These are phyloP conservation scores for Sporobolomyces pararoseus DNA, from an alignment of 768 basidiomycete species.

Conservation along the genomic window DNA sequence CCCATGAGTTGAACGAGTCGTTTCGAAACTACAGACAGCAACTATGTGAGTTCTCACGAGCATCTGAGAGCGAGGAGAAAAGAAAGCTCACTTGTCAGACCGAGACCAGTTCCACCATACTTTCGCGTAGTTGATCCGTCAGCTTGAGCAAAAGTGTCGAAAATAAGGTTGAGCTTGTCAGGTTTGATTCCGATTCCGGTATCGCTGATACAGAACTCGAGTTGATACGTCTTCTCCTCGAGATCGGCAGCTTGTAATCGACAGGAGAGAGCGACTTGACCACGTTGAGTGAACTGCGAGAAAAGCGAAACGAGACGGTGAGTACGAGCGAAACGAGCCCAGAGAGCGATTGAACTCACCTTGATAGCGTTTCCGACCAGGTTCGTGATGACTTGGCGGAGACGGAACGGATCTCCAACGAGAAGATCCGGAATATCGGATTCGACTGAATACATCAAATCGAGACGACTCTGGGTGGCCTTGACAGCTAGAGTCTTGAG, in stretches of 20 bases:
- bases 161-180: conserved; percentile 95
- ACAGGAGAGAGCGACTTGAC: conserved; percentile 84
- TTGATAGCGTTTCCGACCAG: conserved; percentile 95
- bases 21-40: conserved; percentile 58
- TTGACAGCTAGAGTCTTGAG: conserved; percentile 97
- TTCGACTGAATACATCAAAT: conserved; percentile 93
- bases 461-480: conserved; percentile 91
- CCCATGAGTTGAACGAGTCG: conserved; percentile 95
- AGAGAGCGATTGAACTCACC: conserved; percentile 28
- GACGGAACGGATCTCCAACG: conserved; percentile 89
- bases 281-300: conserved; percentile 68
- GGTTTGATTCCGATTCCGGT: conserved; percentile 98
- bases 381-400: conserved; percentile 78
- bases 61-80: conserved; percentile 46
- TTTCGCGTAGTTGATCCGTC: conserved; percentile 94
- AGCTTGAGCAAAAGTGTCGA: conserved; percentile 98
- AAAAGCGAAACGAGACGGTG: conserved; percentile 44
- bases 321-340: no score
- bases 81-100: conserved; percentile 62
- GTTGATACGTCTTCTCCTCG: conserved; percentile 74
- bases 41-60: background rate
- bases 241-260: conserved; percentile 55
- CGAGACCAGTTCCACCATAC: conserved; percentile 94
- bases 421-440: conserved; percentile 93
- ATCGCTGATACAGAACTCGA: conserved; percentile 96